Evolutionary conservation across 345 rosid species (phyloP).

Genomic region (Pelargonium nanum): DNA sequence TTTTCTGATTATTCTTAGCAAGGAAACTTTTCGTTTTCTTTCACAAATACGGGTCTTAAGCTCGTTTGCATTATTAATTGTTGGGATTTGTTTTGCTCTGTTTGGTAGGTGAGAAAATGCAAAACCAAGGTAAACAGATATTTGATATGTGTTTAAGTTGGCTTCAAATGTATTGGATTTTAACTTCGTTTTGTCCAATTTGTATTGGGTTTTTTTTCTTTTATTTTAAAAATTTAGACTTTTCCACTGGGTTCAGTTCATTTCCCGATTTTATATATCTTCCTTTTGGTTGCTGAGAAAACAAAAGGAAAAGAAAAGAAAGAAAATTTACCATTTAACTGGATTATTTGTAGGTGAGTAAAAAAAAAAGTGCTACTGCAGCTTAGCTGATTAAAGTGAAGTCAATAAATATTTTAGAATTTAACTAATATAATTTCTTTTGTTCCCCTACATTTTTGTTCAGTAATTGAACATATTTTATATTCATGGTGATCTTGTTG

Average conservation of each 20-base stretch:
- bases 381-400: background rate
- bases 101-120: constrained; percentile 12
- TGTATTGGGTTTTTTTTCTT: no score
- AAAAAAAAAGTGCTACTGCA: background rate
- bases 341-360: background rate
- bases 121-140: background rate
- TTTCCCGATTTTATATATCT: background rate
- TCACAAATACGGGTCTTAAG: background rate
- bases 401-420: no score
- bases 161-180: background rate
- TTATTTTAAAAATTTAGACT: no score
- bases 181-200: background rate
- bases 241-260: background rate
- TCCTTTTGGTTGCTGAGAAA: background rate
- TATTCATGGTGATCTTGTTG: background rate
- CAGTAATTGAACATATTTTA: no score
- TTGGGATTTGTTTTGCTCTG: constrained; percentile 12
- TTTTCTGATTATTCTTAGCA: background rate
- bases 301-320: background rate
- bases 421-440: background rate
- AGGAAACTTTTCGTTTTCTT: constrained; percentile 2
- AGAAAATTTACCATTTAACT: background rate
- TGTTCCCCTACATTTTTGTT: background rate
- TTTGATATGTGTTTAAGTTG: background rate
- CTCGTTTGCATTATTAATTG: constrained; percentile 14